Conservation (phyloP, 257 asterid species). For the Capsicum pubescens region DNA sequence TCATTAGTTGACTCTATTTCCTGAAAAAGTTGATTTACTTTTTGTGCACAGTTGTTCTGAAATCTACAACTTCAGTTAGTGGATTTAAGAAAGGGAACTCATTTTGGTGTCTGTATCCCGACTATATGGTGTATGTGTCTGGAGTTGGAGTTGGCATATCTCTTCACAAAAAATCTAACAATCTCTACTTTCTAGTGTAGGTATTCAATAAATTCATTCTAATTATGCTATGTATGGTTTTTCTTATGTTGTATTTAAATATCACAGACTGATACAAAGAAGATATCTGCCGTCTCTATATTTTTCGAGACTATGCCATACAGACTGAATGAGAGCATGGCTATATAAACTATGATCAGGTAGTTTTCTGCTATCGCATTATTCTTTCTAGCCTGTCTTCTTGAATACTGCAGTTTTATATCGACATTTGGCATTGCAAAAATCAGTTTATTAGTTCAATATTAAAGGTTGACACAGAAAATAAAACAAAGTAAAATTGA, state of each 20-base stretch:
- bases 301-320: slow-evolving; percentile 98
- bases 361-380: slow-evolving; percentile 25
- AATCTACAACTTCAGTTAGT: neutral
- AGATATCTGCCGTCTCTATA: slow-evolving; percentile 90
- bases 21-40: neutral
- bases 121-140: neutral
- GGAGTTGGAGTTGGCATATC: neutral
- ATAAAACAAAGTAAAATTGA: neutral
- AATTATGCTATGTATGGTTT: neutral
- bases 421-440: neutral
- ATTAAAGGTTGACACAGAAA: neutral
- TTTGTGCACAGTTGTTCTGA: neutral
- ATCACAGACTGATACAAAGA: slow-evolving; percentile 90
- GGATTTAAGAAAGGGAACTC: neutral
- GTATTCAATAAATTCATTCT: neutral
- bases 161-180: neutral
- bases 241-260: slow-evolving; percentile 1
- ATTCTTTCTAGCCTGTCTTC: neutral
- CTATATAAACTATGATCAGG: slow-evolving; percentile 95
- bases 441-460: too few species aligned
- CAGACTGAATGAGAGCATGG: slow-evolving; percentile 89
- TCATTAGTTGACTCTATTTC: neutral
- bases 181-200: neutral
- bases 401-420: neutral
- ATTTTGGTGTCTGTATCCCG: neutral